Base-by-base conservation (phyloP, 805 yeast species). In the Teunomyces lycoperdinae region DNA sequence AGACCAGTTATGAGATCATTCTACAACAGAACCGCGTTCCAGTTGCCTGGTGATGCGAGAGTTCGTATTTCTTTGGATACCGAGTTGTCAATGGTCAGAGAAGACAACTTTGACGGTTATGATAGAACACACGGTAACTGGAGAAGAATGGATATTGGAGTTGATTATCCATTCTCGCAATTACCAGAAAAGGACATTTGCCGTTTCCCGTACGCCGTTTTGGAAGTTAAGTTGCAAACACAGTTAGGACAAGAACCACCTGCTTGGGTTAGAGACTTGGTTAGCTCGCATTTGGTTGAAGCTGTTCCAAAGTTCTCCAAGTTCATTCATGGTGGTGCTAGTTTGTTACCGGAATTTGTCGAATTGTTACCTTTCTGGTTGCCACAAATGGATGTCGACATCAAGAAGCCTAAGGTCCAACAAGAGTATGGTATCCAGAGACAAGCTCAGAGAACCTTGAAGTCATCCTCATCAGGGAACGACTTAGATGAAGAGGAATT, bases 211-310 rank as follows among this genome's bases (percentile, higher is more conserved):
- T 94, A 94, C 67, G 99, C 99, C 1, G 97, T 94, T 36, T 76
- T 94, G 58, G 99, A 94, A 73, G 99, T 94, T 50, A 94, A 94
- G 70, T 78, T 94, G 54, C 99, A 94, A 70, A 94, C 99, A 3
- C 98, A 94, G 74, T 62, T 94, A 70, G 99, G 99, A 47, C 99
- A 94, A 71, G 99, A 94, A 68, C 99, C 99, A 27, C 99, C 99
- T 8, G 84, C 80, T 52, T 94, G 99, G 99, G 96, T 94, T 43
- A 80, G 94, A 56, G 96, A 92, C 55, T 78, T 94, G 66, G 91
- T 92, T 31, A 74, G 91, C 0, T 85, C 95, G 27, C 99, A 94
- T 67, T 76, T 94, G 44, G 99, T 94, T 36, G 99, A 94, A 70
- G 97, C 97, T 1, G 97, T 94, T 38, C 99, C 99, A 27, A 94